Conservation (phyloP, 768 basidiomycete genomes). For the Boletus rufocinnamomeus region DNA sequence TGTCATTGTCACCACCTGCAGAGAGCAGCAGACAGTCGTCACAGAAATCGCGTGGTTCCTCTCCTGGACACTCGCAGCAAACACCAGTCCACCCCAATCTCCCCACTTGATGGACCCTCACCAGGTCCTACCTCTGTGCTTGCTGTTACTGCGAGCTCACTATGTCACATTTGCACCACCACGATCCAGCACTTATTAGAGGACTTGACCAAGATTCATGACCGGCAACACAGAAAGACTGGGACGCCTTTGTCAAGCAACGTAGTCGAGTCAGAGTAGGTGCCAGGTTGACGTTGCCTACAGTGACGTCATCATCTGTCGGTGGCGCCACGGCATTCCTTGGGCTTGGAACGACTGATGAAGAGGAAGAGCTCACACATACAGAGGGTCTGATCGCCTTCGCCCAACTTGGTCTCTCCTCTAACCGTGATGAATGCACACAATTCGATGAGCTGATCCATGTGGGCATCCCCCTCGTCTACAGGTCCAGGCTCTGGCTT, state of each 20-base stretch:
- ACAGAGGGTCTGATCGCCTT: slow-evolving; percentile 89
- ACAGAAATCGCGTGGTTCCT: slow-evolving; percentile 37
- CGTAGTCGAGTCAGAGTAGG: slow-evolving; percentile 49
- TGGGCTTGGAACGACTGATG: slow-evolving; percentile 61
- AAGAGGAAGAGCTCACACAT: slow-evolving; percentile 76
- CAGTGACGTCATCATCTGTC: slow-evolving; percentile 23
- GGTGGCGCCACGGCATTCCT: slow-evolving; percentile 65
- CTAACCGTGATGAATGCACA: slow-evolving; percentile 68
- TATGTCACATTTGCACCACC: slow-evolving; percentile 72
- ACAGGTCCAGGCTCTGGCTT: slow-evolving; percentile 86
- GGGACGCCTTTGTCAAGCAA: slow-evolving; percentile 86
- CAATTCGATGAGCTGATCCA: slow-evolving; percentile 82
- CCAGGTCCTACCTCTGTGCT: slow-evolving; percentile 51
- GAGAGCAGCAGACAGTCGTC: slow-evolving; percentile 32
- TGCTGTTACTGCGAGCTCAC: slow-evolving; percentile 58
- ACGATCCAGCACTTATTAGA: slow-evolving; percentile 72
- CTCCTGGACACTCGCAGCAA: slow-evolving; percentile 53
- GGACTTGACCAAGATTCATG: slow-evolving; percentile 80
- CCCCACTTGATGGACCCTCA: slow-evolving; percentile 25
- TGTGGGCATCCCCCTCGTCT: slow-evolving; percentile 83
- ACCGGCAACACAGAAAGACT: slow-evolving; percentile 70
- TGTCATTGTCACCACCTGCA: slow-evolving; percentile 14
- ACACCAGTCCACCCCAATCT: slow-evolving; percentile 41
- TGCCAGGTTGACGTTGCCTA: slow-evolving; percentile 21
- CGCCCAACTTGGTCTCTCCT: slow-evolving; percentile 79